Evolutionary conservation across 192 early-diverging fungal species (phyloP).

Genomic region (Entomortierella lignicola): DNA sequence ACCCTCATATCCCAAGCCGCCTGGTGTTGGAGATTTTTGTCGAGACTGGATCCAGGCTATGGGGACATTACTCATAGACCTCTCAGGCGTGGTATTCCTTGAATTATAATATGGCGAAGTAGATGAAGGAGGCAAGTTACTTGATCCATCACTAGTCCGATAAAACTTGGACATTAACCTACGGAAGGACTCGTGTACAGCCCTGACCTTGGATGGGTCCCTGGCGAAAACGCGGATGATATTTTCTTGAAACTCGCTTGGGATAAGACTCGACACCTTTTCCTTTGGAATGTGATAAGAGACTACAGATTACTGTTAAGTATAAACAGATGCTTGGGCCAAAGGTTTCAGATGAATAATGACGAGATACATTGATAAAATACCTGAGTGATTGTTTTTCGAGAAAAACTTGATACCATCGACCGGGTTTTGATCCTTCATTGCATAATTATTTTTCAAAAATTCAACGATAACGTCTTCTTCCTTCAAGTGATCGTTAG

Average conservation of each 20-base stretch:
- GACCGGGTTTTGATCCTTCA: slow-evolving; percentile 88
- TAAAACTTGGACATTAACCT: slow-evolving; percentile 49
- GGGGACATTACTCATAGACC: background rate
- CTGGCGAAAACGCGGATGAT: slow-evolving; percentile 75
- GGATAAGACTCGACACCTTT: slow-evolving; percentile 78
- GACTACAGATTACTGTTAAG: slow-evolving; percentile 18
- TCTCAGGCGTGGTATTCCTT: slow-evolving; percentile 39
- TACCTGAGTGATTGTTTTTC: slow-evolving; percentile 60
- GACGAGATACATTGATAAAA: background rate
- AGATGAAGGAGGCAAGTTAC: slow-evolving; percentile 42
- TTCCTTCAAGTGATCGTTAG: slow-evolving; percentile 69
- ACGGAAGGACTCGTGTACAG: slow-evolving; percentile 58
- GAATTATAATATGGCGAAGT: slow-evolving; percentile 50
- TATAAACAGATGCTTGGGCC: background rate
- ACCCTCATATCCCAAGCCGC: background rate
- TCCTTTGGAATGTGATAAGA: slow-evolving; percentile 76
- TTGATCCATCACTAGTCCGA: slow-evolving; percentile 27
- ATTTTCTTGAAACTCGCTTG: slow-evolving; percentile 75
- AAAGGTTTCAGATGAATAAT: too few species aligned
- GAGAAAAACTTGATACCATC: slow-evolving; percentile 85
- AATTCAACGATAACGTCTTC: slow-evolving; percentile 83
- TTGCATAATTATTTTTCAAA: slow-evolving; percentile 83
- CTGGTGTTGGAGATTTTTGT: slow-evolving; percentile 17
- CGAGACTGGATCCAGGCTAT: slow-evolving; percentile 12
- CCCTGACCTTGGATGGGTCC: slow-evolving; percentile 61